These are phyloP conservation scores for Mycogone perniciosa DNA, from an alignment of 2,329 filamentous ascomycete genomes.

Conservation along the genomic window DNA sequence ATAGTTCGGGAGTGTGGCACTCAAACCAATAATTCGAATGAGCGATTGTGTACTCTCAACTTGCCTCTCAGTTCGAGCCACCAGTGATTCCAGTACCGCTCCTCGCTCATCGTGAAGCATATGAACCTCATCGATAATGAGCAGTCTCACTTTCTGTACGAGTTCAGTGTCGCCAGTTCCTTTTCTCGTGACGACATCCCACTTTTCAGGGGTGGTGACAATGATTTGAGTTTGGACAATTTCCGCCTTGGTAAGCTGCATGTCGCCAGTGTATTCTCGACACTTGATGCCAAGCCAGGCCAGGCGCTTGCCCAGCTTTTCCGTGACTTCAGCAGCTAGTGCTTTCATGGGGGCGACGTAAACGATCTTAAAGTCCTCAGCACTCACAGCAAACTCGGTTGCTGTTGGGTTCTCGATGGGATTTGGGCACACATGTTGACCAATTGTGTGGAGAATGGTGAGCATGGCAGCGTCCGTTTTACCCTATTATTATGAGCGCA, in stretches of 20 bases:
- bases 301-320: constrained; percentile 84
- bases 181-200: constrained; percentile 97
- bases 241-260: constrained; percentile 96
- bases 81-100: constrained; percentile 90
- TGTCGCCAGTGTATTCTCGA: constrained; percentile 93
- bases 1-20: constrained; percentile 93
- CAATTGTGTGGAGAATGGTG: constrained; percentile 83
- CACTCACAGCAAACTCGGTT: constrained; percentile 72
- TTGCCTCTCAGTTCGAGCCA: constrained; percentile 89
- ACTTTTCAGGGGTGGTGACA: constrained; percentile 97
- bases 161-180: constrained; percentile 95
- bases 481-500: constrained; percentile 45
- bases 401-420: constrained; percentile 68
- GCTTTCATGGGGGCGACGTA: constrained; percentile 99
- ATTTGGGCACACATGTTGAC: constrained; percentile 75
- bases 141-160: constrained; percentile 89
- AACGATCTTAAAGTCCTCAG: constrained; percentile 93
- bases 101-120: constrained; percentile 99
- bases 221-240: constrained; percentile 96
- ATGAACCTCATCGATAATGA: constrained; percentile 98
- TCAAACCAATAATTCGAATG: constrained; percentile 92
- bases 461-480: constrained; percentile 99
- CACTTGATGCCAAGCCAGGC: constrained; percentile 91
- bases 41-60: constrained; percentile 97
- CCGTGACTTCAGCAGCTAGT: constrained; percentile 89